Evolutionary conservation across 768 basidiomycete species (phyloP).

Genomic region (Suillus alpinus): DNA sequence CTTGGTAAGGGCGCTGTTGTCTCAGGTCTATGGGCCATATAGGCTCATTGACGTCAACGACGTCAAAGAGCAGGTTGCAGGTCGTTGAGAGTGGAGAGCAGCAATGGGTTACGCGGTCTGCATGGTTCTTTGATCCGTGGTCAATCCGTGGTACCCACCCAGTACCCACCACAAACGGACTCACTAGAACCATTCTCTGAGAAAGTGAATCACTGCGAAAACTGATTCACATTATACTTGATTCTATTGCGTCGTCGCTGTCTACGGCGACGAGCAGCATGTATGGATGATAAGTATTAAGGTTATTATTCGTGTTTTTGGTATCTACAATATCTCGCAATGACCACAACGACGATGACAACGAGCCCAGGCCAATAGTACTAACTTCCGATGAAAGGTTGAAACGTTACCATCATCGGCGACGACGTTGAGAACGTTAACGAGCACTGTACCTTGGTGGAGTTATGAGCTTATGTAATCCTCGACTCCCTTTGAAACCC

Average conservation of each 20-base stretch:
- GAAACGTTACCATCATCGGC: not conserved
- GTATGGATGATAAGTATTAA: not conserved
- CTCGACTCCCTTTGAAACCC: not conserved
- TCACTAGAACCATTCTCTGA: not conserved
- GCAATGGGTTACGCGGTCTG: not conserved
- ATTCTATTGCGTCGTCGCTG: not conserved
- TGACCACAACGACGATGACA: not conserved
- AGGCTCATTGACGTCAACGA: slow-evolving; percentile 4
- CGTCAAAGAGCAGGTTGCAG: not conserved
- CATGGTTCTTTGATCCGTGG: not conserved
- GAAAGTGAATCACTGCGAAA: not conserved
- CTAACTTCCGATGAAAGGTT: not conserved
- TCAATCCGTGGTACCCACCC: not conserved
- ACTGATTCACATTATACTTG: not conserved
- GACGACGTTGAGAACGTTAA: not conserved
- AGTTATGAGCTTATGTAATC: slow-evolving; percentile 10
- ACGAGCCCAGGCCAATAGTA: not conserved
- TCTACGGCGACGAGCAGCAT: not conserved
- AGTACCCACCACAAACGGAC: not conserved
- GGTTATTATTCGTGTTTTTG: not conserved
- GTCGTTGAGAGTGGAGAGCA: not conserved
- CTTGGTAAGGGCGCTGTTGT: slow-evolving; percentile 15
- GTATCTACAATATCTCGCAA: not conserved
- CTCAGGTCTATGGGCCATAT: slow-evolving; percentile 29
- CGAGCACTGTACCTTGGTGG: not conserved